phyloP scores from a whole-genome alignment of 2,329 filamentous ascomycete genomes.

The Cercospora beticola region DNA sequence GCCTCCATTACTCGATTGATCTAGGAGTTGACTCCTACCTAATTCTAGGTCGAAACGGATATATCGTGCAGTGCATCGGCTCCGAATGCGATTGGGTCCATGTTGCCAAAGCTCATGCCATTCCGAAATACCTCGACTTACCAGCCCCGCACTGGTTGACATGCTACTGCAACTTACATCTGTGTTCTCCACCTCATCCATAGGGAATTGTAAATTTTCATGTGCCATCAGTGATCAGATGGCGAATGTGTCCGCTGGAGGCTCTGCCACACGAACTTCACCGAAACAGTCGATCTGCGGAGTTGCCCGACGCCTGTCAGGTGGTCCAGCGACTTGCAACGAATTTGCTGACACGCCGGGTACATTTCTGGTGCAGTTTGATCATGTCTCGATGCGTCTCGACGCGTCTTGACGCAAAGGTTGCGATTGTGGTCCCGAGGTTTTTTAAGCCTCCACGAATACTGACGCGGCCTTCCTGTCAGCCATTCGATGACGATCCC shows the following conservation, averaged over 20 bases:
- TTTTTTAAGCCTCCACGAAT: background rate
- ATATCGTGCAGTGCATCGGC: background rate
- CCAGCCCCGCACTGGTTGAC: background rate
- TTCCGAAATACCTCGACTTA: background rate
- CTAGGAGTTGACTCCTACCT: slow-evolving; percentile 13
- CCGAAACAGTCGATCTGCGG: background rate
- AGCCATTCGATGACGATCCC: background rate
- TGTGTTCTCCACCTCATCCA: background rate
- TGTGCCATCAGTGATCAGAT: background rate
- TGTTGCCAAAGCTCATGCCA: background rate
- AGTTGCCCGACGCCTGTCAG: background rate
- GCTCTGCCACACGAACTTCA: background rate
- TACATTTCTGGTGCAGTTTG: background rate
- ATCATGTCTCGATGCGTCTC: background rate
- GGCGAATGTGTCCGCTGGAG: background rate
- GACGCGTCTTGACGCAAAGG: background rate
- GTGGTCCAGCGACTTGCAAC: background rate
- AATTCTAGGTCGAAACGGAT: background rate
- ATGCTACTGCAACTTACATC: background rate
- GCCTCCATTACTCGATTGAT: slow-evolving; percentile 33
- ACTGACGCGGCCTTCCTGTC: background rate
- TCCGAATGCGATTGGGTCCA: background rate
- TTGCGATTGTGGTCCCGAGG: background rate
- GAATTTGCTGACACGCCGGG: background rate
- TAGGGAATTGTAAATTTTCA: background rate